phyloP scores from a whole-genome alignment of 108 stramenopile genomes.

The Schizochytrium sp. region DNA sequence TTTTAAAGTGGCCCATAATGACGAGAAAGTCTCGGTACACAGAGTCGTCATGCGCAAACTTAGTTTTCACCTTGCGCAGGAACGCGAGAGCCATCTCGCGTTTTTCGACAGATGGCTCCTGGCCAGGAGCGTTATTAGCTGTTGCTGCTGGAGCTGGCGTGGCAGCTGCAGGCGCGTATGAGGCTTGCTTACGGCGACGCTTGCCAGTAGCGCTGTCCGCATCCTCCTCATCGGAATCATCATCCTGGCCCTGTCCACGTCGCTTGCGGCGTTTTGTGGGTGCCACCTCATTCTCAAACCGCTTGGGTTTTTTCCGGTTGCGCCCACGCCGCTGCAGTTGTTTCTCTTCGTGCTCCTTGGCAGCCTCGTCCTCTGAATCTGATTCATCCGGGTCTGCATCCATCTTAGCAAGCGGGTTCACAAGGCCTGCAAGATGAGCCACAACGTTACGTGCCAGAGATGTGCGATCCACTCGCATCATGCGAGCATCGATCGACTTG shows the following conservation, averaged over 20 bases:
- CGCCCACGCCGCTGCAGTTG: slow-evolving; percentile 23
- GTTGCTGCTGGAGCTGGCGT: no score
- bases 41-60: background rate
- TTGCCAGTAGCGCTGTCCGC: background rate
- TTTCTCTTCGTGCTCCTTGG: slow-evolving; percentile 57
- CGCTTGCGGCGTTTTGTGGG: slow-evolving; percentile 11
- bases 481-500: background rate
- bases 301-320: slow-evolving; percentile 36
- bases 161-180: background rate
- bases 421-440: slow-evolving; percentile 17
- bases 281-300: slow-evolving; percentile 36
- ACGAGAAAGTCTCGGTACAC: slow-evolving; percentile 51
- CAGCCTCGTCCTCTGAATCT: slow-evolving; percentile 8
- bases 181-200: slow-evolving; percentile 3
- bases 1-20: slow-evolving; percentile 46
- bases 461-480: slow-evolving; percentile 33
- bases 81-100: slow-evolving; percentile 46
- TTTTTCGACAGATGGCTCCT: slow-evolving; percentile 2
- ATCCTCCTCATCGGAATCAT: slow-evolving; percentile 43
- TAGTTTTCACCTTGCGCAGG: slow-evolving; percentile 13
- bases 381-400: slow-evolving; percentile 28
- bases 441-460: slow-evolving; percentile 41
- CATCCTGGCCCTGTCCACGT: slow-evolving; percentile 8
- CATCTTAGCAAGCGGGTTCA: slow-evolving; percentile 46
- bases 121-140: background rate